phyloP scores from a whole-genome alignment of 1,284 basidiomycete genomes.

The Coriolopsis trogii region DNA sequence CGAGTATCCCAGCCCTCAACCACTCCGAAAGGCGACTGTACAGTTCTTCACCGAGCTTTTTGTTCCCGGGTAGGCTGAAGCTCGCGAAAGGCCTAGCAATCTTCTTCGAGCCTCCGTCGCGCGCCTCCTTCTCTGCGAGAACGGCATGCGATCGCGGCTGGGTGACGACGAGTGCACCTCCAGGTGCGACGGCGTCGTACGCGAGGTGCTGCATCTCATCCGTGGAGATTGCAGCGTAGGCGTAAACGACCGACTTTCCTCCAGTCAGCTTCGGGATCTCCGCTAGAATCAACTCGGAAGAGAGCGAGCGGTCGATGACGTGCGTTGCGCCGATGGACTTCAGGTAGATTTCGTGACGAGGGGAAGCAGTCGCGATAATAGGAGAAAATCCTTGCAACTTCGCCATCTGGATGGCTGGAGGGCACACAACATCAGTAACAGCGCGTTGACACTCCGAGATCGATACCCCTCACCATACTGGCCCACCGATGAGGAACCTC shows the following conservation, averaged over 20 bases:
- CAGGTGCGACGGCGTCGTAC: slow-evolving; percentile 33
- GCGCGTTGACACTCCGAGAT: too few species aligned
- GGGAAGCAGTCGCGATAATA: slow-evolving; percentile 26
- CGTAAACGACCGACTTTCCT: slow-evolving; percentile 13
- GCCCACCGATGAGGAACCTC: background rate
- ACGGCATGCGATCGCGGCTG: background rate
- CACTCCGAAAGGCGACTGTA: background rate
- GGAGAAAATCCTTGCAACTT: slow-evolving; percentile 32
- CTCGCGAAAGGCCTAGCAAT: background rate
- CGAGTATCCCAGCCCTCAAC: background rate
- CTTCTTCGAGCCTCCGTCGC: background rate
- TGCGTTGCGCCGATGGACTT: slow-evolving; percentile 38
- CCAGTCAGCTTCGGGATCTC: slow-evolving; percentile 12
- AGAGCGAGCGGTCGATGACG: slow-evolving; percentile 27
- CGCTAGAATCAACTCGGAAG: slow-evolving; percentile 9
- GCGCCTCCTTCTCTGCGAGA: background rate
- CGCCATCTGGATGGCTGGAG: slow-evolving; percentile 36
- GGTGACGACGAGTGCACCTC: slow-evolving; percentile 31
- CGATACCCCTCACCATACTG: background rate
- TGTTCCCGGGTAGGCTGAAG: background rate
- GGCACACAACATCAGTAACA: too few species aligned
- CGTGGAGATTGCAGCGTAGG: slow-evolving; percentile 32
- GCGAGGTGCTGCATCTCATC: slow-evolving; percentile 26
- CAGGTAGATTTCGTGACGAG: slow-evolving; percentile 28
- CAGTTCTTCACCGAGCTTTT: background rate